A percentile compares a stretch with the other conserved stretches of the same genome.
phyloP scores from a whole-genome alignment of 768 basidiomycete genomes.

The Tylopilus intermedius region DNA sequence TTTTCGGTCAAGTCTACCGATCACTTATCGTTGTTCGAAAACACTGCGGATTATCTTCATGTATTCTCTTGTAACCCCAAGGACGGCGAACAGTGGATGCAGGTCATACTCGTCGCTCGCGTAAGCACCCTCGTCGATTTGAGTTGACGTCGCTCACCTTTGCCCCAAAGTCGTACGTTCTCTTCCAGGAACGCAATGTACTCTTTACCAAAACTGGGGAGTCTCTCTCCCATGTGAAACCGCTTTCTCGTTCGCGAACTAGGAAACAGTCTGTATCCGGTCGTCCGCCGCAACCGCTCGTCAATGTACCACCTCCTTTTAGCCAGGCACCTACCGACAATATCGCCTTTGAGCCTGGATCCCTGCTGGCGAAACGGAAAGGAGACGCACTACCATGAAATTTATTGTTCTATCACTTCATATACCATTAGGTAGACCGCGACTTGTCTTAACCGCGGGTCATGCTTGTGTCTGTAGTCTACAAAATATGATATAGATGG shows the following conservation, averaged over 20 bases:
- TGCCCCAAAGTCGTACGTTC: conserved; percentile 64
- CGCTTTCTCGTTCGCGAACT: conserved; percentile 35
- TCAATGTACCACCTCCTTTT: conserved; percentile 42
- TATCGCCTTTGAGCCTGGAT: conserved; percentile 69
- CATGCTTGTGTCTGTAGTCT: conserved; percentile 18
- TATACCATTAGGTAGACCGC: neutral
- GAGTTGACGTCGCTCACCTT: conserved; percentile 5
- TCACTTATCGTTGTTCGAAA: conserved; percentile 81
- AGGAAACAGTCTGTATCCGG: conserved; percentile 32
- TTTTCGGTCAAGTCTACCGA: conserved; percentile 90
- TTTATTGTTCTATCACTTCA: neutral
- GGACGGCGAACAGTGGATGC: conserved; percentile 75
- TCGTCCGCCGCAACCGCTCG: conserved; percentile 44
- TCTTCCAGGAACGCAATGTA: conserved; percentile 74
- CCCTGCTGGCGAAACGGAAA: conserved; percentile 57
- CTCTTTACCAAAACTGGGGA: conserved; percentile 34
- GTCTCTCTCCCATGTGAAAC: conserved; percentile 25
- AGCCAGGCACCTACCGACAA: conserved; percentile 28
- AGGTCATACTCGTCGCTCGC: conserved; percentile 74
- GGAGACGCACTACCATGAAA: conserved; percentile 16
- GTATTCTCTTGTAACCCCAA: conserved; percentile 72
- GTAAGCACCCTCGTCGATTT: conserved; percentile 39
- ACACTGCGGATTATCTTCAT: conserved; percentile 83
- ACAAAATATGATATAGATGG: conserved; percentile 16
- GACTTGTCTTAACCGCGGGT: conserved; percentile 7